phyloP scores from a whole-genome alignment of 495 filamentous ascomycete genomes.

The Xylaria cubensis region DNA sequence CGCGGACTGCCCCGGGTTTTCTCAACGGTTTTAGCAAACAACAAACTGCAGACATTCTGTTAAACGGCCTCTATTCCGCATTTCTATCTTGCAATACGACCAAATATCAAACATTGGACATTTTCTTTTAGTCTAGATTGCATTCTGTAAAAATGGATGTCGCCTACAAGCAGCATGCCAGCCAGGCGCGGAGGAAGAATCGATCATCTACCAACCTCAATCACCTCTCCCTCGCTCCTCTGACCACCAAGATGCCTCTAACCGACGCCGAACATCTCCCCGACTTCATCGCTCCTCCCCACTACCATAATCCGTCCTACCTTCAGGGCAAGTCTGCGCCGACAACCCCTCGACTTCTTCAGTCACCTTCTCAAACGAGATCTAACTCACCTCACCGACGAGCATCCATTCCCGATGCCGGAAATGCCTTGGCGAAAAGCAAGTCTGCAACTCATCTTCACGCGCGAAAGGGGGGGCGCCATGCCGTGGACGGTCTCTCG shows the following conservation, averaged over 20 bases:
- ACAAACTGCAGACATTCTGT: neutral
- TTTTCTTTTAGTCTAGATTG: neutral
- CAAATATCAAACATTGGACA: neutral
- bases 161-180: slow-evolving; percentile 60
- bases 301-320: slow-evolving; percentile 52
- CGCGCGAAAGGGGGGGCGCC: slow-evolving; percentile 29
- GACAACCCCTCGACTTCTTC: slow-evolving; percentile 63
- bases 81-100: neutral
- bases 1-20: slow-evolving; percentile 20
- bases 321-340: slow-evolving; percentile 62
- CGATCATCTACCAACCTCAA: slow-evolving; percentile 55
- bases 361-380: slow-evolving; percentile 53
- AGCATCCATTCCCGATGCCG: slow-evolving; percentile 39
- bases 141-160: slow-evolving; percentile 49
- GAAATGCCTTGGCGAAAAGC: slow-evolving; percentile 47
- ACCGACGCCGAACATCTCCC: slow-evolving; percentile 57
- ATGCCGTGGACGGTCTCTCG: slow-evolving; percentile 30
- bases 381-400: slow-evolving; percentile 47
- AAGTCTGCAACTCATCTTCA: slow-evolving; percentile 55
- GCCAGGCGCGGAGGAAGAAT: slow-evolving; percentile 53
- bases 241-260: slow-evolving; percentile 70
- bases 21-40: neutral
- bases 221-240: slow-evolving; percentile 66
- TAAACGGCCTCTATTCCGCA: neutral
- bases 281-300: slow-evolving; percentile 34